phyloP scores from a whole-genome alignment of 225 moss, liverwort and hornwort genomes.

The Pseudoscleropodium purum region DNA sequence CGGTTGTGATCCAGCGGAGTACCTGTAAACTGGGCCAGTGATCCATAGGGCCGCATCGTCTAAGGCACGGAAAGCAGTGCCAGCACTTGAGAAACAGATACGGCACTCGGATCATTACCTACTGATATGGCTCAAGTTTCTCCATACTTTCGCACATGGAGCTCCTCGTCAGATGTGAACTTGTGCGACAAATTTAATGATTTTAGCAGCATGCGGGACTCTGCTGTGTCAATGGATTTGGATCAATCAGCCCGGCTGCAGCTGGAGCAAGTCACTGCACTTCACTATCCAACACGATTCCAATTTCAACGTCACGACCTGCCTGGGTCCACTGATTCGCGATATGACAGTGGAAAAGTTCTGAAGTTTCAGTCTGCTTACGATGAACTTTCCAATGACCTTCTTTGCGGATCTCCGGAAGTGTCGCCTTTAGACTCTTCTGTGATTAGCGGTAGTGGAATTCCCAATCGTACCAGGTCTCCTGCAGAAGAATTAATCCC shows the following conservation, averaged over 20 bases:
- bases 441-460: background rate
- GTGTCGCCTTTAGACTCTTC: background rate
- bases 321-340: background rate
- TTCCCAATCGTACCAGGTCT: background rate
- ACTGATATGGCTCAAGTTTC: constrained; percentile 12
- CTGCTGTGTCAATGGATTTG: background rate
- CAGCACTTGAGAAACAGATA: background rate
- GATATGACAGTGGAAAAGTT: background rate
- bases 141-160: constrained; percentile 1
- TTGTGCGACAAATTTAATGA: background rate
- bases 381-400: background rate
- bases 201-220: background rate
- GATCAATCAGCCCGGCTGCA: constrained; percentile 10
- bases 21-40: background rate
- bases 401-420: background rate
- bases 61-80: background rate
- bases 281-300: background rate
- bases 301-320: background rate
- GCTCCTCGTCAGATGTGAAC: background rate
- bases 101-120: background rate
- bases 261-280: background rate
- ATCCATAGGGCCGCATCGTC: background rate
- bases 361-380: background rate
- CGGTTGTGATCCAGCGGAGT: background rate
- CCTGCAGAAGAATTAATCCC: background rate